Evolutionary conservation across 2,329 filamentous ascomycete genomes (phyloP), one percentile per base, ranked within the genome.

Genomic region (Sporothrix sp.): DNA sequence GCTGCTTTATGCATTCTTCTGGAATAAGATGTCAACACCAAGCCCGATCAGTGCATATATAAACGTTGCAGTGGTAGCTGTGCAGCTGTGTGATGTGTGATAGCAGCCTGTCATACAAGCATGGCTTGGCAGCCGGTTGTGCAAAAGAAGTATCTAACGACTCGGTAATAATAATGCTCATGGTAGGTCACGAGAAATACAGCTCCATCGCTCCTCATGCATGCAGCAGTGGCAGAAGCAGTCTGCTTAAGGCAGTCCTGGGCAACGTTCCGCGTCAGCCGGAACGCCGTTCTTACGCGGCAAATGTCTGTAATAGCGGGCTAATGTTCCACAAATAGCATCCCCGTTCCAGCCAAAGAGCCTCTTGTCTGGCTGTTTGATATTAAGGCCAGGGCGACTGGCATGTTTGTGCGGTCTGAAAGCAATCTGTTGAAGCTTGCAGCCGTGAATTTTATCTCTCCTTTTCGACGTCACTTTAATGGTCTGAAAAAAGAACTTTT

Each of bases 311-410:
- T 28, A 6, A 6, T 28, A 10, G 7, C 14, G 14, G 8, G 18
- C 30, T 35, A 8, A 27, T 25, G 44, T 37, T 47, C 44, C 44
- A 47, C 44, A 38, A 47, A 28, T 37, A 47, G 44, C 9, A 47
- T 10, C 13, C 32, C 32, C 21, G 16, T 33, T 33, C 27, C 14
- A 20, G n/a, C 33, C 6, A 36, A 35, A 32, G 9, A 35, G 7
- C 36, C 18, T 14, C n/a, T 11, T 37, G 8, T 23, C 7, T 10
- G 18, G 6, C 36, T 20, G 43, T 33, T 23, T 37, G 23, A 47
- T 38, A 37, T 18, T 11, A 21, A 16, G 16, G 8, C 14, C 14
- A 11, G 9, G 7, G 33, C 33, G 16, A n/a, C 18, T 36, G n/a
- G n/a, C n/a, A n/a, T n/a, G n/a, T n/a, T n/a, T n/a, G n/a, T n/a